These are phyloP conservation scores for Sanghuangporus baumii DNA, from an alignment of 1,284 basidiomycete species.

Conservation along the genomic window DNA sequence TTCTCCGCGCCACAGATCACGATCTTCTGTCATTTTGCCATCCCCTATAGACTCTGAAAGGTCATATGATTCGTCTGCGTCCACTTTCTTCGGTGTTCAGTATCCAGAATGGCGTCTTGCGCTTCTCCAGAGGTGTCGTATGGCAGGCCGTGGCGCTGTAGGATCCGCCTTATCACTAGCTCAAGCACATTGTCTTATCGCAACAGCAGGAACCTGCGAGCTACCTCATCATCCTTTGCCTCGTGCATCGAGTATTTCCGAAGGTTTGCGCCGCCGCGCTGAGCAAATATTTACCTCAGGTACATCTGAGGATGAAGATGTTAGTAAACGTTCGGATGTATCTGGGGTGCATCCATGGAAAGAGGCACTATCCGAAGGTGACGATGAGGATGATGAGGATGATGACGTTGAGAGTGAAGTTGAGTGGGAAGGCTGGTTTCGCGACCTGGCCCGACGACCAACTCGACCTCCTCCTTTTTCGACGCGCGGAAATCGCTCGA, in stretches of 20 bases:
- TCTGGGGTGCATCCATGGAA: neutral
- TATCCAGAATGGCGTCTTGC: conserved; percentile 61
- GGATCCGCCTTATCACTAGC: conserved; percentile 38
- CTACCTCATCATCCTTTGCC: conserved; percentile 9
- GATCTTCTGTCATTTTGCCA: conserved; percentile 12
- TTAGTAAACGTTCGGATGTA: conserved; percentile 17
- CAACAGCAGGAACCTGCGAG: conserved; percentile 17
- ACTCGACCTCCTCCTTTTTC: conserved; percentile 18
- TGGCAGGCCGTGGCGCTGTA: conserved; percentile 49
- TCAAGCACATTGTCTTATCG: conserved; percentile 36
- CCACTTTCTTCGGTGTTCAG: conserved; percentile 30
- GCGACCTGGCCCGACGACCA: conserved; percentile 42
- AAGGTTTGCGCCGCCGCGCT: conserved; percentile 9
- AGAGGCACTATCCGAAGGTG: conserved; percentile 21
- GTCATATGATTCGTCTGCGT: neutral
- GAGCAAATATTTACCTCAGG: neutral
- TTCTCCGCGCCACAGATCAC: conserved; percentile 10
- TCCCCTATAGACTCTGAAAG: conserved; percentile 6
- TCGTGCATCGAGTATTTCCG: conserved; percentile 14
- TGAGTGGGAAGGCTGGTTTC: conserved; percentile 58
- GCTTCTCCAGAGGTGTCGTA: conserved; percentile 42
- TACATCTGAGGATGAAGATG: conserved; percentile 10
- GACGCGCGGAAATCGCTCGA: neutral
- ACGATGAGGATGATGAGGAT: conserved; percentile 28
- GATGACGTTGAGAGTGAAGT: conserved; percentile 42